phyloP scores from a whole-genome alignment of 2,329 filamentous ascomycete genomes.

The Fusarium piperis region DNA sequence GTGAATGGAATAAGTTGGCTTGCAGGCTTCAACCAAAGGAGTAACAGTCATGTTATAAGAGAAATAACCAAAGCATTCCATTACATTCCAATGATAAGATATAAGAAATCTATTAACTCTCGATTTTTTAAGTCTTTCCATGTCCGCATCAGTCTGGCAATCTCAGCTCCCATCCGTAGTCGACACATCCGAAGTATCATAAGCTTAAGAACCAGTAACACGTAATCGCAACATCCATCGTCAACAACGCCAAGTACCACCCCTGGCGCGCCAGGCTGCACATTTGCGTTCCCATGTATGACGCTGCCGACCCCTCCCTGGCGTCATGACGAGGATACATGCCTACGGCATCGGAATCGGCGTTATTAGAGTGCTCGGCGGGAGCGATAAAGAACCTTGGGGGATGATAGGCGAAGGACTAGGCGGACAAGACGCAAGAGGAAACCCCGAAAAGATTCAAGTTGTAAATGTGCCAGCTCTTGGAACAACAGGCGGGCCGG shows the following conservation, averaged over 20 bases:
- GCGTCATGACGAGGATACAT: not conserved
- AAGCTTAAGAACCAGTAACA: constrained; percentile 6
- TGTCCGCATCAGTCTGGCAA: constrained; percentile 24
- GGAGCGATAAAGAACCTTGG: constrained; percentile 6
- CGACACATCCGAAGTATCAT: constrained; percentile 7
- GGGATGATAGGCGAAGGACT: constrained; percentile 1
- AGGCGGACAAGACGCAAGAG: constrained; percentile 3
- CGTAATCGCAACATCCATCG: constrained; percentile 13
- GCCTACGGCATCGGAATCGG: not conserved
- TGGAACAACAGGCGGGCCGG: not conserved
- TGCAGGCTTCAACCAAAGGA: not conserved
- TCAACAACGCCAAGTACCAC: not conserved
- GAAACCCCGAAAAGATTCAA: constrained; percentile 2
- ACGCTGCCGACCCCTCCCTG: not conserved
- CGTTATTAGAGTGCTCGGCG: constrained; percentile 4
- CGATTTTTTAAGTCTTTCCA: constrained; percentile 38
- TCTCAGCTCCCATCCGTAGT: constrained; percentile 16
- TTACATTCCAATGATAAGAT: constrained; percentile 6
- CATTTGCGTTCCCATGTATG: not conserved
- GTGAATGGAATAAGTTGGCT: too few species aligned
- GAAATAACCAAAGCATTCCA: not conserved
- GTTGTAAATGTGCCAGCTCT: not conserved
- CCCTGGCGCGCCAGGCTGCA: not conserved
- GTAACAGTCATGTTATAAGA: not conserved
- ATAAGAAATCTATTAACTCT: constrained; percentile 41